These are phyloP conservation scores for Tagetes erecta DNA, from an alignment of 129 eudicot genomes.

Conservation along the genomic window DNA sequence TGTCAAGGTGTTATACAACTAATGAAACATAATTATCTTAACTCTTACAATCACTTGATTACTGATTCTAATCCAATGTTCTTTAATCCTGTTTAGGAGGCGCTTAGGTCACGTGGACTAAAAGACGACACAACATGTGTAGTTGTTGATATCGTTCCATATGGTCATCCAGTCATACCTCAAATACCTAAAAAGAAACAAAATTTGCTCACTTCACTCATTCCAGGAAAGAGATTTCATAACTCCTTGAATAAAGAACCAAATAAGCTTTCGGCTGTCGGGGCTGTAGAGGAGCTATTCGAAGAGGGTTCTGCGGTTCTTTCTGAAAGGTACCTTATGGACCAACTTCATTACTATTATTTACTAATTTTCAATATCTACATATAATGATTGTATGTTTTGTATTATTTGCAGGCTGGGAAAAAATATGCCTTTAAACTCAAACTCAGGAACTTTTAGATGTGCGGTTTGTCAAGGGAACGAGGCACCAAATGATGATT, in stretches of 20 bases:
- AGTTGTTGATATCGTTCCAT: constrained; percentile 97
- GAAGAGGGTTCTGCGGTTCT: constrained; percentile 99
- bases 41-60: neutral
- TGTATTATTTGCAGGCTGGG: constrained; percentile 67
- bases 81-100: constrained; percentile 52
- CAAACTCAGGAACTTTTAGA: constrained; percentile 78
- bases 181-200: constrained; percentile 72
- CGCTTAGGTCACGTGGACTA: constrained; percentile 93
- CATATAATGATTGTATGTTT: neutral
- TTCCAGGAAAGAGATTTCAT: constrained; percentile 60
- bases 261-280: constrained; percentile 84
- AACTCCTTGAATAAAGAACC: constrained; percentile 52
- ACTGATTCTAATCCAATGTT: neutral
- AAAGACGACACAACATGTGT: constrained; percentile 99
- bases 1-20: constrained; percentile 66
- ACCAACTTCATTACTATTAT: neutral
- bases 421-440: constrained; percentile 63
- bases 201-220: constrained; percentile 59
- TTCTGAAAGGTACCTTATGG: constrained; percentile 74
- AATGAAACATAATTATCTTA: neutral
- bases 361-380: neutral
- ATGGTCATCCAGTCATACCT: constrained; percentile 63
- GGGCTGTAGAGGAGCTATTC: constrained; percentile 92
- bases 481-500: constrained; percentile 60
- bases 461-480: constrained; percentile 94